Base-by-base conservation (phyloP, 352 stramenopile species). In the Phytophthora citricola region DNA sequence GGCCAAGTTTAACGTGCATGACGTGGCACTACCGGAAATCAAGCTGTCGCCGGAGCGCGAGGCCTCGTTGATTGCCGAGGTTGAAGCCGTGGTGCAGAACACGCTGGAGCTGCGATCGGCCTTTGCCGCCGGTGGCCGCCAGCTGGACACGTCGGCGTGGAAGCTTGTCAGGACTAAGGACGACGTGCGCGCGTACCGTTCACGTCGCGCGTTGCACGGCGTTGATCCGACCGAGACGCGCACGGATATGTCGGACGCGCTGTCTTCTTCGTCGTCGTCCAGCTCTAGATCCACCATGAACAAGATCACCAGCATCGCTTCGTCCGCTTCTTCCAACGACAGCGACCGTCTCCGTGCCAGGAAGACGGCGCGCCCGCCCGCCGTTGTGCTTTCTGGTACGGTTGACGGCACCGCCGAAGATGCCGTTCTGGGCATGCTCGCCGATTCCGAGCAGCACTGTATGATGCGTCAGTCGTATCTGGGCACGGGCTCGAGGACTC, bases 331-430 rank as follows among this genome's bases (percentile, higher is more conserved):
- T 32, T 74, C 65, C 1, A 52, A 48, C 17, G 61, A 70, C 40
- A 60, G 52, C 31, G 60, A 74, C 5, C 59, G 32, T 3, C 41
- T 65, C 45, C 59, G 65, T 22, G 32, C 56, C 39, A 75, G 62
- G 50, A 75, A 78, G 46, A 62, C 46, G 0, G 55, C 57, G 5
- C 73, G 73, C 12, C 69, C 69, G 5, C 71, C 74, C 14, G 63
- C 71, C 14, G 50, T 86, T 5, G 67, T 86, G 24, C 45, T 78
- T 36, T 75, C 75, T 0, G 78, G 75, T 5, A 66, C 67, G n/a
- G 52, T 84, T 2, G 62, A 75, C 17, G 78, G 75, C 12, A 75
- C 73, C 15, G 61, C 79, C 9, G 78, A 86, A 40, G 78, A 87
- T 51, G 68, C 66, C 22, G 70, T 75, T 22, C 45, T 84, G n/a